These are phyloP conservation scores for Pseudoturritis turrita DNA, from an alignment of 345 rosid species.

Conservation along the genomic window DNA sequence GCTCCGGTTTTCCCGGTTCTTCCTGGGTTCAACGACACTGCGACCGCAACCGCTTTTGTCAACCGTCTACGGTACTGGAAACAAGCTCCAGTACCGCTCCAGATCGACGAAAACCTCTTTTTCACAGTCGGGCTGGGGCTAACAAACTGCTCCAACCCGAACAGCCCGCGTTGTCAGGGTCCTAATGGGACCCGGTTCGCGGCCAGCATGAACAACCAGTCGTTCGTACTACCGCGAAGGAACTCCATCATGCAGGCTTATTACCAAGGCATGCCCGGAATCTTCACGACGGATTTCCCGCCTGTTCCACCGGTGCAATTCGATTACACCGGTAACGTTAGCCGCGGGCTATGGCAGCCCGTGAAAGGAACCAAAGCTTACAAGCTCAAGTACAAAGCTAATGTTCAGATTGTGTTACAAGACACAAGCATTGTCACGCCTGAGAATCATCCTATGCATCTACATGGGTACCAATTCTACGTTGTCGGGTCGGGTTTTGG, in stretches of 20 bases:
- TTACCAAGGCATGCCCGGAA: constrained; percentile 62
- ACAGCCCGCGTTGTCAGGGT: constrained; percentile 83
- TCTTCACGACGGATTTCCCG: constrained; percentile 87
- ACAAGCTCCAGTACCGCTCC: constrained; percentile 49
- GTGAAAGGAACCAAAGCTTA: constrained; percentile 58
- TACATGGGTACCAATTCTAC: constrained; percentile 76
- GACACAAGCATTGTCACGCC: constrained; percentile 76
- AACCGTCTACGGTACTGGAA: constrained; percentile 44
- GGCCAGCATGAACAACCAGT: constrained; percentile 81
- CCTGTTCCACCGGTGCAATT: constrained; percentile 71
- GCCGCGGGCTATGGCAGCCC: constrained; percentile 86
- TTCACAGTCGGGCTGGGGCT: constrained; percentile 81
- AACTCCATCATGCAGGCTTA: constrained; percentile 90
- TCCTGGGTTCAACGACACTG: constrained; percentile 84
- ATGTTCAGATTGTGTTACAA: constrained; percentile 70
- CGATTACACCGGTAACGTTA: constrained; percentile 66
- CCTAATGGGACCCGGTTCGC: constrained; percentile 84
- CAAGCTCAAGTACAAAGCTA: constrained; percentile 61
- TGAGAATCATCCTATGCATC: constrained; percentile 90
- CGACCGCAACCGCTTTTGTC: constrained; percentile 68
- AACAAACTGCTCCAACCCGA: constrained; percentile 67
- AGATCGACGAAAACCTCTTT: constrained; percentile 58
- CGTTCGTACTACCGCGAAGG: constrained; percentile 59
- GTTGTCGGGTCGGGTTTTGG: constrained; percentile 74
- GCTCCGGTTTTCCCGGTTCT: constrained; percentile 62